Base-by-base conservation (phyloP, 768 basidiomycete species). In the Sporobolomyces phaffii region DNA sequence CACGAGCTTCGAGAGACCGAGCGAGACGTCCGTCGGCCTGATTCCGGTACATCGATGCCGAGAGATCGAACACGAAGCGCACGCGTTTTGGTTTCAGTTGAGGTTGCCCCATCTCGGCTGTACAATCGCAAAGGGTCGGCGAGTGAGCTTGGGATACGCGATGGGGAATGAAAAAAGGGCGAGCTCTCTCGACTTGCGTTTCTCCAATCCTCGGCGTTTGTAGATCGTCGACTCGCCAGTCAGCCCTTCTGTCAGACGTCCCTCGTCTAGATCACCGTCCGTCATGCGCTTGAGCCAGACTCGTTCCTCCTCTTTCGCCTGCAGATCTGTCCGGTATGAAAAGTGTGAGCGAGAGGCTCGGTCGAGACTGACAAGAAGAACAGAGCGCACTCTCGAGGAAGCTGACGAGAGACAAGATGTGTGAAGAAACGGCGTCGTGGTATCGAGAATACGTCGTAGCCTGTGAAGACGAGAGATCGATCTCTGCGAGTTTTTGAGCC, bases 21-120 rank as follows among this genome's bases (percentile, higher is more conserved):
- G 60, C 47, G 7, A 65, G 50, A 0, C 69, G 60, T 0, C 69
- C 69, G 43, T 70, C 69, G 20, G 22, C 45, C 31, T 65, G 60
- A 40, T 70, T 65, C 4, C 69, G 64, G 50, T 70, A 70, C 60
- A 61, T 53, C 29, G 61, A 63, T 1, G 64, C 69, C 5, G 49
- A 53, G 14, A 65, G 48, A 52, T 70, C 69, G 17, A 70, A 58
- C 15, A 70, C 54, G 48, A 70, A 65, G 15, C 69, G 60, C 18
- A 70, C 63, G 1, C 69, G 60, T 45, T 70, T 70, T 2, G 69
- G 69, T 48, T 66, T 70, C 29, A 70, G 64, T 28, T 70, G 69
- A 22, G 64, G 69, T 17, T 36, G 47, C 3, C 69, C 69, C 3
- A 66, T 29, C 17, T 70, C 68, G 24, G 68, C 64, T 66, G 51